Conservation (phyloP, 2,329 filamentous ascomycete species). For the Colletotrichum sp. region DNA sequence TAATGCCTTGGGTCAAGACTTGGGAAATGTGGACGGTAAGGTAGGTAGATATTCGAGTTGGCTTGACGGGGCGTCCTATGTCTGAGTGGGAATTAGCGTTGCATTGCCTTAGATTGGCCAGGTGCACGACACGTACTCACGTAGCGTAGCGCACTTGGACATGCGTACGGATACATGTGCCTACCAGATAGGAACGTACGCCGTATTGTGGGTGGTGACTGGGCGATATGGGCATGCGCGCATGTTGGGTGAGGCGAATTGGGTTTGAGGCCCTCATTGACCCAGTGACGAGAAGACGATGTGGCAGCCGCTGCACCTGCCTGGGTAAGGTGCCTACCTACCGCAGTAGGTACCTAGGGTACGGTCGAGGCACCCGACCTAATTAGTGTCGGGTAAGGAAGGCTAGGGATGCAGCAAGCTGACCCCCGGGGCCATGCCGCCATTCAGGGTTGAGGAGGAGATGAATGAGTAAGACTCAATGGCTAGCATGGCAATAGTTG, state of each 20-base stretch:
- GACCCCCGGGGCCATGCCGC: neutral
- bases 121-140: neutral
- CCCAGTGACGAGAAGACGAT: slow-evolving; percentile 1
- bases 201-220: neutral
- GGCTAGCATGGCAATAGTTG: neutral
- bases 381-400: neutral
- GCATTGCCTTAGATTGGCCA: neutral
- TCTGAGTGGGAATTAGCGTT: neutral
- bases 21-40: neutral
- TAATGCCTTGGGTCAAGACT: neutral
- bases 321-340: neutral
- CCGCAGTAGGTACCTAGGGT: neutral
- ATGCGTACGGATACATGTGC: neutral
- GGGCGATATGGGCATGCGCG: neutral
- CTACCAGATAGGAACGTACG: neutral
- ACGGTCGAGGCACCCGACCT: neutral
- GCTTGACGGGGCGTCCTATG: neutral
- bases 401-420: neutral
- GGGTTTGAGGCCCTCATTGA: neutral
- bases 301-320: neutral
- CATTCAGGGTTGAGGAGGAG: neutral
- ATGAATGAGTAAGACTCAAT: neutral
- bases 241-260: neutral
- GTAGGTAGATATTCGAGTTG: neutral
- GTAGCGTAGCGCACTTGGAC: neutral